phyloP scores from a whole-genome alignment of 208 protist species.

The Leishmania guyanensis region DNA sequence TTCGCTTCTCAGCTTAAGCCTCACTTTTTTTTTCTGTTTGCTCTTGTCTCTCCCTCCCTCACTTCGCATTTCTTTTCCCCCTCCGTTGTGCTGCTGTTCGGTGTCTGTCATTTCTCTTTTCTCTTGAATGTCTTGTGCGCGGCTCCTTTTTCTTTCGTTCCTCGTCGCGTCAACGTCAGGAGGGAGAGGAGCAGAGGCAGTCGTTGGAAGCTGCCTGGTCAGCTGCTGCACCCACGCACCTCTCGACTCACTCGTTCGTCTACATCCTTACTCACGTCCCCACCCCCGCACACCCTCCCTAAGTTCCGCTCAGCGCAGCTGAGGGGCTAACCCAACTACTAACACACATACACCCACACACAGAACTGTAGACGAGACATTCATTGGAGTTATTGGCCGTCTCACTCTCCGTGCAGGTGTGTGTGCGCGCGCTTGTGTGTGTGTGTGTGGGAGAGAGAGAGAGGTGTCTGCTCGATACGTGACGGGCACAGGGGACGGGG shows the following conservation, averaged over 20 bases:
- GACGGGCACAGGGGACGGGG: neutral
- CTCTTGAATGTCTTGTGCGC: neutral
- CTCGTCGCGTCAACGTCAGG: neutral
- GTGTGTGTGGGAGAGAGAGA: neutral
- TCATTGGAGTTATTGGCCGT: neutral
- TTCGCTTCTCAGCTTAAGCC: neutral
- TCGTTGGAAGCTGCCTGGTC: slow-evolving; percentile 21
- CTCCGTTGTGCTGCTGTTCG: neutral
- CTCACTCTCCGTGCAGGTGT: neutral
- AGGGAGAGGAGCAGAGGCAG: neutral
- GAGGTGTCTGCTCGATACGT: neutral
- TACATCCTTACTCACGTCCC: neutral
- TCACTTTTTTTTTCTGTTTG: neutral
- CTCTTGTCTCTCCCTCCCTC: neutral
- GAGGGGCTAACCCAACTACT: neutral
- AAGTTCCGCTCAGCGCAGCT: neutral
- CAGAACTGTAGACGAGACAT: neutral
- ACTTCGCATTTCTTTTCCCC: neutral
- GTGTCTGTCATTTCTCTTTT: neutral
- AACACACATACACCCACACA: neutral
- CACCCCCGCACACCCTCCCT: neutral
- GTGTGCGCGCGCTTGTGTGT: neutral
- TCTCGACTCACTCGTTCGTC: neutral
- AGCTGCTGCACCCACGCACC: neutral
- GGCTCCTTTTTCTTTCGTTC: neutral